These are phyloP conservation scores for Ceratocystis cubensis DNA, from an alignment of 2,329 filamentous ascomycete genomes.

Conservation along the genomic window DNA sequence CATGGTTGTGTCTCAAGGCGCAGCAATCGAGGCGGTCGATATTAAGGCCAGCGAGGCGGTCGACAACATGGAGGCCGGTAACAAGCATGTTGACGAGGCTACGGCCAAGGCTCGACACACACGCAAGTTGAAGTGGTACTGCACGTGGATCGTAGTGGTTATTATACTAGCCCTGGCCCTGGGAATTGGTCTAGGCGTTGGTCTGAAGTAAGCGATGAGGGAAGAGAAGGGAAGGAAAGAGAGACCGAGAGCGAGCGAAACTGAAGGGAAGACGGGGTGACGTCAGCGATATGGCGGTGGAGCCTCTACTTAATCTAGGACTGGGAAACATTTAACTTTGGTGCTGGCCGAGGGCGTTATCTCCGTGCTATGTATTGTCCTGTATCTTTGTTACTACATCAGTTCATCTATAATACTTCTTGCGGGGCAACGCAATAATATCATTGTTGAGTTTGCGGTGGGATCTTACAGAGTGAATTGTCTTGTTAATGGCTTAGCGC, in stretches of 20 bases:
- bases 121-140: conserved; percentile 70
- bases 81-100: conserved; percentile 47
- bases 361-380: no score
- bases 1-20: conserved; percentile 60
- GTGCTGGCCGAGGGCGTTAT: no score
- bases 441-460: neutral
- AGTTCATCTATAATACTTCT: no score
- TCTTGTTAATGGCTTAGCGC: neutral
- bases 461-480: no score
- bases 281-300: neutral
- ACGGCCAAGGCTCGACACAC: conserved; percentile 53
- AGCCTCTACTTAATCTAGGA: no score
- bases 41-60: conserved; percentile 52
- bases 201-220: conserved; percentile 24
- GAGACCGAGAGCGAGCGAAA: neutral
- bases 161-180: conserved; percentile 44
- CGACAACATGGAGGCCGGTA: conserved; percentile 52
- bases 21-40: conserved; percentile 49
- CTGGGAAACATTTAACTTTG: neutral
- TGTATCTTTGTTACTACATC: no score
- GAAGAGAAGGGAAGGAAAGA: neutral
- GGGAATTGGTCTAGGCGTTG: conserved; percentile 43
- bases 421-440: neutral
- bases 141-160: conserved; percentile 45
- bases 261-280: neutral